phyloP scores from a whole-genome alignment of 768 basidiomycete species.

The Agrocybe pediades region DNA sequence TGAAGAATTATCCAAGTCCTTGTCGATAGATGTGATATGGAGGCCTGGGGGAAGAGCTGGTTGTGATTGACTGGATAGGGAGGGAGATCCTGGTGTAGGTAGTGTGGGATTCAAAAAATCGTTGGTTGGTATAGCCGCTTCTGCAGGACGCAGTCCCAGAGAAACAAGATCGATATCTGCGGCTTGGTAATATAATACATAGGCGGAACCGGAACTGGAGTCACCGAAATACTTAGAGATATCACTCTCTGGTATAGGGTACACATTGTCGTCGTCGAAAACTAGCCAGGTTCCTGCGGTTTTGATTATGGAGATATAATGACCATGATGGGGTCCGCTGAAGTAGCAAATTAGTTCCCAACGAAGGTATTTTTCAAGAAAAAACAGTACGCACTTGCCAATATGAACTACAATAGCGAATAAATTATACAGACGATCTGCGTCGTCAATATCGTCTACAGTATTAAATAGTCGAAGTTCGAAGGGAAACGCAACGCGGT shows the following conservation, averaged over 20 bases:
- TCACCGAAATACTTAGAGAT: constrained; percentile 96
- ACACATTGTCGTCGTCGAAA: constrained; percentile 95
- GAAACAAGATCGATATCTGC: constrained; percentile 77
- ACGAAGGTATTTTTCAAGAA: constrained; percentile 14
- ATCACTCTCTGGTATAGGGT: constrained; percentile 83
- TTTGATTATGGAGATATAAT: constrained; percentile 95
- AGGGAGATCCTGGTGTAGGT: constrained; percentile 16
- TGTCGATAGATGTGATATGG: constrained; percentile 13
- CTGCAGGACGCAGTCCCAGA: constrained; percentile 61
- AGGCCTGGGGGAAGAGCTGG: constrained; percentile 33
- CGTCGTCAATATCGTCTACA: constrained; percentile 88
- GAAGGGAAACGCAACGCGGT: constrained; percentile 95
- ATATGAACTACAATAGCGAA: constrained; percentile 99
- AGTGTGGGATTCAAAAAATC: constrained; percentile 20
- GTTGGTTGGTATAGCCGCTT: constrained; percentile 26
- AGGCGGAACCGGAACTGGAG: constrained; percentile 82
- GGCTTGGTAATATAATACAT: constrained; percentile 97
- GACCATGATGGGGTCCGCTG: constrained; percentile 97
- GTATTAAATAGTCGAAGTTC: constrained; percentile 97
- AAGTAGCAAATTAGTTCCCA: constrained; percentile 16
- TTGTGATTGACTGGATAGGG: constrained; percentile 20
- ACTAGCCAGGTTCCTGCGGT: constrained; percentile 84
- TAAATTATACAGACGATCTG: constrained; percentile 90
- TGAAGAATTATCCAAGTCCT: constrained; percentile 26
- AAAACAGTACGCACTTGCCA: constrained; percentile 75